A percentile compares a stretch with the other conserved stretches of the same genome.
These are phyloP conservation scores for Dictyostelium citrinum DNA, from an alignment of 78 protist species.

Conservation along the genomic window DNA sequence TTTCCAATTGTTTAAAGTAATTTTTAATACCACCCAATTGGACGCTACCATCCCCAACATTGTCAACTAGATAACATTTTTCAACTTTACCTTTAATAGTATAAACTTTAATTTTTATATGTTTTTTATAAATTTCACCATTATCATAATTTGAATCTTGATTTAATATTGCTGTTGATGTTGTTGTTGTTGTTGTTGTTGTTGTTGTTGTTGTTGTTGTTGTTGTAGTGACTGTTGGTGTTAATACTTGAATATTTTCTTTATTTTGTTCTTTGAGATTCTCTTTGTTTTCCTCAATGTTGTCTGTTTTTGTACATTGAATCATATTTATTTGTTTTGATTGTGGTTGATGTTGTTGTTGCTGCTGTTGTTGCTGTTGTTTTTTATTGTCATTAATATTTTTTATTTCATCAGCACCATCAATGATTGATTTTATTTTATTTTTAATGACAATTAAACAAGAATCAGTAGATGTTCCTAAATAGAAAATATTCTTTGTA, in stretches of 20 bases:
- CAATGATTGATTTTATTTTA: not conserved
- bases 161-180: not conserved
- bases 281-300: not conserved
- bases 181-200: not conserved
- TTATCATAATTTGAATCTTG: not conserved
- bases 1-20: not conserved
- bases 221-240: not conserved
- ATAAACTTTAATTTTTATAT: not conserved
- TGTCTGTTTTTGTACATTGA: not conserved
- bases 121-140: not conserved
- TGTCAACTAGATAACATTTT: not conserved
- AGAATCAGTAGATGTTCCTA: not conserved
- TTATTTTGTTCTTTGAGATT: not conserved
- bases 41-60: not conserved
- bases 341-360: not conserved
- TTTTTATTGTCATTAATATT: not conserved
- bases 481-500: not conserved
- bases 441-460: not conserved
- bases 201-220: not conserved
- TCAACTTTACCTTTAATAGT: not conserved
- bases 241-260: not conserved
- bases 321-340: not conserved
- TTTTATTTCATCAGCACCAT: not conserved
- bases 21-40: not conserved
- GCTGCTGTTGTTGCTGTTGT: not conserved